These are phyloP conservation scores for Agastache rugosa DNA, from an alignment of 257 asterid genomes.

Conservation along the genomic window DNA sequence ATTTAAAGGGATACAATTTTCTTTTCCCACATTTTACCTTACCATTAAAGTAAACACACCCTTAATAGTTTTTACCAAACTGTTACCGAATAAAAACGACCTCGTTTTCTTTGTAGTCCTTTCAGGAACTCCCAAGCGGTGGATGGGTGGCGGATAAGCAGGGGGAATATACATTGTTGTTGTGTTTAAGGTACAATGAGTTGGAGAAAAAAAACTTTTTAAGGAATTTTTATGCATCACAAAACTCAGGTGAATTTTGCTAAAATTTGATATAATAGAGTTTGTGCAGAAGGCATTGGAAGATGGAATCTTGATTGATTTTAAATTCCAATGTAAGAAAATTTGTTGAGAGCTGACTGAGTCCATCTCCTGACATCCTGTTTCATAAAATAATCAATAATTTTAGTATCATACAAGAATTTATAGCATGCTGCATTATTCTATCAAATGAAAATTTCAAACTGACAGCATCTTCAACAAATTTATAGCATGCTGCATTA, in stretches of 20 bases:
- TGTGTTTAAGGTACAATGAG: no score
- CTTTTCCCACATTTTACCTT: no score
- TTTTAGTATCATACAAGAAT: background rate
- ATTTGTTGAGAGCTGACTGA: constrained; percentile 27
- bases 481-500: no score
- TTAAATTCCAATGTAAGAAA: background rate
- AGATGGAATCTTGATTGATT: background rate
- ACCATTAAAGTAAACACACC: no score
- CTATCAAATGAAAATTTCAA: constrained; percentile 20
- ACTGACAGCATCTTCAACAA: constrained; percentile 2
- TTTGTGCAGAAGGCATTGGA: background rate
- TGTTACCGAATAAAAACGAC: constrained; percentile 5
- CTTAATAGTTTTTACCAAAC: no score
- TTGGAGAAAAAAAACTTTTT: no score
- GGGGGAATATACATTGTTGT: no score
- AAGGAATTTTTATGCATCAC: background rate
- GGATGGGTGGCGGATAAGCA: no score
- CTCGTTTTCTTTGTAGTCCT: no score
- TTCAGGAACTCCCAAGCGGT: no score
- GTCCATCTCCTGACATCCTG: constrained; percentile 33
- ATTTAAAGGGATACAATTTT: no score
- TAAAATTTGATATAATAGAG: background rate
- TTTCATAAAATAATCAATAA: constrained; percentile 1
- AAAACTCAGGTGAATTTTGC: background rate
- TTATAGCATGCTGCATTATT: constrained; percentile 26